phyloP scores from a whole-genome alignment of 1,284 basidiomycete genomes.

The Microbotryum lychnidis-dioicae region DNA sequence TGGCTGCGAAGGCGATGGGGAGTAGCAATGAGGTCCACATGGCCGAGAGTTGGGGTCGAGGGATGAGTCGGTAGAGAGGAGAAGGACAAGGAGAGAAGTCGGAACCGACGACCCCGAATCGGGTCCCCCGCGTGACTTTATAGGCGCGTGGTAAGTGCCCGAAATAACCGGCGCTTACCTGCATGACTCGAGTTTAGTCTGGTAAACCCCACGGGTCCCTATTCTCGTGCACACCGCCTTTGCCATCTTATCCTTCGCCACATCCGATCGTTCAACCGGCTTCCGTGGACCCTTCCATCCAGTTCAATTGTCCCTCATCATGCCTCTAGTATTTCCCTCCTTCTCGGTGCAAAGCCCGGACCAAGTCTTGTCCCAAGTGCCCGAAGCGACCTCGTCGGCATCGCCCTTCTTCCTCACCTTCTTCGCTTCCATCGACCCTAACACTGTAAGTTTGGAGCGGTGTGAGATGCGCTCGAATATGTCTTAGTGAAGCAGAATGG shows the following conservation, averaged over 20 bases:
- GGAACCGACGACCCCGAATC: slow-evolving; percentile 1
- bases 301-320: neutral
- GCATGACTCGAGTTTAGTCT: neutral
- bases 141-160: neutral
- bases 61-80: neutral
- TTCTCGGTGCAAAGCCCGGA: slow-evolving; percentile 2
- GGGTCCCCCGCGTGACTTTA: neutral
- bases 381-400: slow-evolving; percentile 32
- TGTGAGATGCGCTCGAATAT: too few relatives aligned
- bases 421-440: slow-evolving; percentile 40
- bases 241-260: neutral
- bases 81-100: neutral
- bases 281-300: too few relatives aligned
- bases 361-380: slow-evolving; percentile 11
- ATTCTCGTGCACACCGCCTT: neutral
- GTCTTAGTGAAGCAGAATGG: too few relatives aligned
- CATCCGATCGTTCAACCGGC: neutral
- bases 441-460: slow-evolving; percentile 22
- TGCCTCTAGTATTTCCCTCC: slow-evolving; percentile 20
- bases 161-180: neutral
- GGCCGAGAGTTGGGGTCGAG: neutral
- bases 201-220: neutral
- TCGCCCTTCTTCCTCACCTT: slow-evolving; percentile 41
- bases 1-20: neutral
- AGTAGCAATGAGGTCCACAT: too few relatives aligned